Conservation (phyloP, 352 stramenopile species). For the Globisporangium acanthophoron region DNA sequence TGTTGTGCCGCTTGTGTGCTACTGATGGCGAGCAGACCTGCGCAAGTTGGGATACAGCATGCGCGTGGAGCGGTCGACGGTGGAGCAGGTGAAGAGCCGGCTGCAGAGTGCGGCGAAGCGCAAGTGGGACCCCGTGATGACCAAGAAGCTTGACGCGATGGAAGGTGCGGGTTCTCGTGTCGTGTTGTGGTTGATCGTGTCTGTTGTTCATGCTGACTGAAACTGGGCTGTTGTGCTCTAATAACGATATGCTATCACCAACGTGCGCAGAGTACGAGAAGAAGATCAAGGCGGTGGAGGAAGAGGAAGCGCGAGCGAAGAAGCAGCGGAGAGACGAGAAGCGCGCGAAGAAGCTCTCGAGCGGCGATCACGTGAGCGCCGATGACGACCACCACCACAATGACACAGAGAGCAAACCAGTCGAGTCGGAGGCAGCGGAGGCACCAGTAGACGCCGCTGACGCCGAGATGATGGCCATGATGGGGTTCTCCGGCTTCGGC, state of each 20-base stretch:
- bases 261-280: conserved; percentile 70
- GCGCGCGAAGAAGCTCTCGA: conserved; percentile 52
- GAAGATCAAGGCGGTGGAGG: conserved; percentile 66
- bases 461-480: conserved; percentile 89
- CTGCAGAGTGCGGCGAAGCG: conserved; percentile 77
- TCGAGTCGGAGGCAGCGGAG: neutral
- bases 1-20: too few species aligned
- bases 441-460: conserved; percentile 33
- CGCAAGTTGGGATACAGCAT: conserved; percentile 89
- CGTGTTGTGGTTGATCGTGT: neutral
- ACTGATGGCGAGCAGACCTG: conserved; percentile 47
- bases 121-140: conserved; percentile 79
- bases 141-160: conserved; percentile 77
- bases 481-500: conserved; percentile 88
- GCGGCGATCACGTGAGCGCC: neutral
- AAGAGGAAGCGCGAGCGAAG: conserved; percentile 66
- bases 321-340: conserved; percentile 70
- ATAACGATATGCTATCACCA: too few species aligned
- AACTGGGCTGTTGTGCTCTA: too few species aligned
- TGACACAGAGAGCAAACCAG: conserved; percentile 1
- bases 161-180: conserved; percentile 27
- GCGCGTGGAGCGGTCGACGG: conserved; percentile 85
- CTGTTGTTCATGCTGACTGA: neutral
- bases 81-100: conserved; percentile 84
- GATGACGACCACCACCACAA: conserved; percentile 12